A percentile compares a stretch with the other conserved stretches of the same genome.
Conservation (phyloP, 306 rosid species). For the Trifolium fragiferum region DNA sequence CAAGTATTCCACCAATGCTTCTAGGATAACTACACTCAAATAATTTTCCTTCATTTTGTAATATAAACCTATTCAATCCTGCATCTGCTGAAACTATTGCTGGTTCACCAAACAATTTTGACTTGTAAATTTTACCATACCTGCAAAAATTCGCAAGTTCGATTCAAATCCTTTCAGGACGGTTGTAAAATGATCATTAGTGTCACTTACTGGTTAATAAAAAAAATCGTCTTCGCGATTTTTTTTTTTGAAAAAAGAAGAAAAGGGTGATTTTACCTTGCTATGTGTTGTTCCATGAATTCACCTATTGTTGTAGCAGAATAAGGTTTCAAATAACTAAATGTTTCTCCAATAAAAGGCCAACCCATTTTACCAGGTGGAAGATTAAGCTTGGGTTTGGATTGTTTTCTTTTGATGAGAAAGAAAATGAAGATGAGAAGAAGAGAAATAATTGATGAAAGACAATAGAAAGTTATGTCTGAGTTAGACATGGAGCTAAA, state of each 20-base stretch:
- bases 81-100: conserved; percentile 95
- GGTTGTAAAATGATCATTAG: no score
- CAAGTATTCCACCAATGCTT: conserved; percentile 96
- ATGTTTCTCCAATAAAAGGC: conserved; percentile 90
- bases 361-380: conserved; percentile 96
- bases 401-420: conserved; percentile 61
- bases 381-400: conserved; percentile 60
- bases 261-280: conserved; percentile 52
- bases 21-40: conserved; percentile 93
- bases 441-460: conserved; percentile 63
- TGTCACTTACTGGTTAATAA: no score
- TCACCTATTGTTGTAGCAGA: conserved; percentile 77
- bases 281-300: conserved; percentile 84
- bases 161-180: not conserved
- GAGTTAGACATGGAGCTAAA: conserved; percentile 71
- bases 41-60: conserved; percentile 93
- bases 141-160: conserved; percentile 44
- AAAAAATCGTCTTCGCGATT: no score
- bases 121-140: conserved; percentile 90
- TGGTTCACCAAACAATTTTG: conserved; percentile 84
- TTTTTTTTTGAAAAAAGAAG: no score
- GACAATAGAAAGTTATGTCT: conserved; percentile 53
- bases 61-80: conserved; percentile 80
- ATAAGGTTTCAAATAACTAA: conserved; percentile 81
- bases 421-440: conserved; percentile 59